Conservation (phyloP, 164 flowering plant genomes). For the Kalanchoe fedtschenkoi region DNA sequence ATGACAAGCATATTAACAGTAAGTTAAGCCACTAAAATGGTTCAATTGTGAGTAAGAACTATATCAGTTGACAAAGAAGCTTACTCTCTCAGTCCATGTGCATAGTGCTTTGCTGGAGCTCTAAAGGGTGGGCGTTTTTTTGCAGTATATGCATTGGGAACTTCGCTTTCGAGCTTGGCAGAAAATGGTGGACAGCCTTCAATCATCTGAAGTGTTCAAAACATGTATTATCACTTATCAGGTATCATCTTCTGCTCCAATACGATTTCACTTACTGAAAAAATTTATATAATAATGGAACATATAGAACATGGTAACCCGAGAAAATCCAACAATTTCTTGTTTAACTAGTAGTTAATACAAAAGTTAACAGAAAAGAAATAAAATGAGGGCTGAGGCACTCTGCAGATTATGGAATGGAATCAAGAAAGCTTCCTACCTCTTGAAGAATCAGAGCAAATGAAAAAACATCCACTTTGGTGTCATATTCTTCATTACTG, state of each 20-base stretch:
- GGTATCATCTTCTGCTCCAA: not conserved
- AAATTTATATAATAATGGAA: slow-evolving; percentile 8
- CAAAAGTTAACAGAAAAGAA: not conserved
- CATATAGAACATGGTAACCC: not conserved
- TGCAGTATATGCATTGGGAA: slow-evolving; percentile 52
- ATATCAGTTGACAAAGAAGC: too few species aligned
- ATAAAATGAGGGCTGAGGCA: not conserved
- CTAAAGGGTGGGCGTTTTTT: slow-evolving; percentile 77
- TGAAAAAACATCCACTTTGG: slow-evolving; percentile 95
- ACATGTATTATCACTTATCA: not conserved
- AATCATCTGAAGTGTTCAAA: slow-evolving; percentile 51
- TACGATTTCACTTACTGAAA: not conserved
- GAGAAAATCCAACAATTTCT: not conserved
- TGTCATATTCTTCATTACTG: slow-evolving; percentile 68
- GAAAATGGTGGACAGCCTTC: slow-evolving; percentile 82
- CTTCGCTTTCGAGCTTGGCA: slow-evolving; percentile 48
- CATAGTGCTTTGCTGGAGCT: slow-evolving; percentile 67
- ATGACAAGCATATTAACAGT: too few species aligned
- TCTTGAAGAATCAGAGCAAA: slow-evolving; percentile 91
- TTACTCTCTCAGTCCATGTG: slow-evolving; percentile 82
- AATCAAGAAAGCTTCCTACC: slow-evolving; percentile 25
- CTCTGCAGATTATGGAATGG: not conserved
- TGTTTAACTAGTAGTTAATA: not conserved
- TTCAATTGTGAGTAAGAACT: too few species aligned
- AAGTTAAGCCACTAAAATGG: too few species aligned